Evolutionary conservation across 441 rosid species (phyloP), one percentile per base, ranked within the genome.

Genomic region (Pelargonium myrrhifolium): DNA sequence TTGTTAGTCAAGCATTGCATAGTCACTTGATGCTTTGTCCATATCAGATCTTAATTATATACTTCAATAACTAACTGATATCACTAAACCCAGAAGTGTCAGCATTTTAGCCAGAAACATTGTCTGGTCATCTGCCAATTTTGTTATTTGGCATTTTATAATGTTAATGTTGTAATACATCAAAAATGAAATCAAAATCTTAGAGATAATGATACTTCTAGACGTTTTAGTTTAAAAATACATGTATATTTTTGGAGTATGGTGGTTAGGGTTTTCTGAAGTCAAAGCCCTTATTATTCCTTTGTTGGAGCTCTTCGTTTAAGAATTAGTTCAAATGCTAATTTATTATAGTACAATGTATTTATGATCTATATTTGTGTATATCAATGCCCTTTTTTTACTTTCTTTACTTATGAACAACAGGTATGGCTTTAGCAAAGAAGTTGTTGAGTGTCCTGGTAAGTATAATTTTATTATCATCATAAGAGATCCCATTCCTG

Each of bases 391-490:
- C 24, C 37, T 53, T 65, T 21, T 11, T 67, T 37, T 26, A 17
- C 5, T 15, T 71, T 18, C 26, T 7, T n/a, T 72, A n/a, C 35
- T 67, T 79, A 43, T 75, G 26, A 71, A 9, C 68, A 71, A 76
- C 88, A 93, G 97, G 85, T 93, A 90, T 76, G 96, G 97, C 9
- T 93, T 93, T 73, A 93, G 94, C 91, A 83, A 84, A 80, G 90
- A 90, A 68, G 68, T 93, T 70, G 98, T 93, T 62, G 98, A 93
- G 78, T 86, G 87, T 73, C 96, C 96, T 68, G 96, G 97, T 90
- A 82, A 45, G 43, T 9, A 74, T 40, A 67, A 39, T 71, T 56
- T 62, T 43, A 69, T 40, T 9, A 14, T 20, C 55, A 43, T 35
- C 68, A 14, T 18, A 65, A 55, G 51, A 4, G 51, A 45, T 18